Conservation (phyloP, 495 filamentous ascomycete species). For the Trypethelium eluteriae region DNA sequence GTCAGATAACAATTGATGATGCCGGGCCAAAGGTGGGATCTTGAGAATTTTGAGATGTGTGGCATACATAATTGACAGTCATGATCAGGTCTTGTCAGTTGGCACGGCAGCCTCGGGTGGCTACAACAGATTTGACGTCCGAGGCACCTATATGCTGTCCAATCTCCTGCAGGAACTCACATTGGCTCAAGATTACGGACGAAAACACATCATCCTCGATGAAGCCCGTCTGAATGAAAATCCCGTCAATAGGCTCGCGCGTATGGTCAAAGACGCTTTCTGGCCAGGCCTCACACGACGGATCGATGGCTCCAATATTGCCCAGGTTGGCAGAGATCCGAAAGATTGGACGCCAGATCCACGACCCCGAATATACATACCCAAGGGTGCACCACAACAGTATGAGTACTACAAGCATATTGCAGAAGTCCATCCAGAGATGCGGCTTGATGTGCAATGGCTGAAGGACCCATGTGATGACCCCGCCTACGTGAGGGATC, state of each 20-base stretch:
- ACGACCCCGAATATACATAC: constrained; percentile 85
- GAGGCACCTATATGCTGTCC: constrained; percentile 91
- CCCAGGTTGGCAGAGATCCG: constrained; percentile 71
- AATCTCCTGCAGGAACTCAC: constrained; percentile 91
- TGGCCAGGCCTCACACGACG: constrained; percentile 82
- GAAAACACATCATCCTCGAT: constrained; percentile 77
- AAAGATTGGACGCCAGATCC: constrained; percentile 89
- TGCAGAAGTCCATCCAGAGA: constrained; percentile 64
- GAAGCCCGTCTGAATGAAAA: constrained; percentile 85
- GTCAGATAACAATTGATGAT: constrained; percentile 96
- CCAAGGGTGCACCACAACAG: constrained; percentile 75
- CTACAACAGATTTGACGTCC: constrained; percentile 73
- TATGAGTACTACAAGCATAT: constrained; percentile 77
- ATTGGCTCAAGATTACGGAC: constrained; percentile 76
- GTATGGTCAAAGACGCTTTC: constrained; percentile 79
- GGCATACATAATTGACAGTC: background rate
- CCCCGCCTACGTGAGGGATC: constrained; percentile 62
- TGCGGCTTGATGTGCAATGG: constrained; percentile 76
- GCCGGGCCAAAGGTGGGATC: constrained; percentile 76
- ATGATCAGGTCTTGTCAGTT: constrained; percentile 59
- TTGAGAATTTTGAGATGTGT: background rate
- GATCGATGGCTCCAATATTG: constrained; percentile 84
- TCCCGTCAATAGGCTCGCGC: constrained; percentile 74
- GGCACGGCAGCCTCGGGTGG: constrained; percentile 81
- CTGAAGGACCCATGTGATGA: constrained; percentile 60